Evolutionary conservation across 805 yeast species (phyloP).

Genomic region (Huiozyma naganishii): DNA sequence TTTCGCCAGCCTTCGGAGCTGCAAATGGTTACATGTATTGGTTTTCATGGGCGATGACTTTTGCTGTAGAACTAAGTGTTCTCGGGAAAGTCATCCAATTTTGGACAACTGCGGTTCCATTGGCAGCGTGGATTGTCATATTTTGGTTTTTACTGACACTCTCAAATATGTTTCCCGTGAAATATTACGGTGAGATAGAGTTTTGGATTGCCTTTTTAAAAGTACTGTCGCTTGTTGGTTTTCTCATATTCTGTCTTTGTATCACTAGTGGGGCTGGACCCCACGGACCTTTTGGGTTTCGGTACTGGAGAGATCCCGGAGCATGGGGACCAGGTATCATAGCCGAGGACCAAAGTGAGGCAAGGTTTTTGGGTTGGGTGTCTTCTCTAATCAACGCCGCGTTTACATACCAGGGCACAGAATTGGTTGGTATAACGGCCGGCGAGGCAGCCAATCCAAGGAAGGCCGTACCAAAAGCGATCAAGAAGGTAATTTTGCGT

Average conservation of each 20-base stretch:
- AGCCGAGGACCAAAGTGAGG: constrained; percentile 37
- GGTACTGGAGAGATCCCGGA: constrained; percentile 69
- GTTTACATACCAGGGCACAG: constrained; percentile 68
- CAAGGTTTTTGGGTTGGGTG: constrained; percentile 53
- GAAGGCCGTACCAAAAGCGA: constrained; percentile 55
- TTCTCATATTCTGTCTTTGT: constrained; percentile 47
- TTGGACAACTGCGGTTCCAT: constrained; percentile 60
- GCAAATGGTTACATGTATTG: constrained; percentile 60
- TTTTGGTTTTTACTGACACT: constrained; percentile 43
- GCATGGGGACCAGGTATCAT: constrained; percentile 54
- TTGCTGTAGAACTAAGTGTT: constrained; percentile 57
- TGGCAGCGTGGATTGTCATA: constrained; percentile 55
- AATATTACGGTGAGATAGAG: constrained; percentile 57
- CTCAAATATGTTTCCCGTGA: constrained; percentile 51
- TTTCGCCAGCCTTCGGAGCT: constrained; percentile 56
- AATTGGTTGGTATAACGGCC: constrained; percentile 56
- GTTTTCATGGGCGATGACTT: constrained; percentile 65
- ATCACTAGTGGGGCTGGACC: constrained; percentile 62
- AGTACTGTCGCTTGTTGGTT: constrained; percentile 53
- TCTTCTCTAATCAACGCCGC: constrained; percentile 55
- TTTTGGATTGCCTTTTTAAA: constrained; percentile 58
- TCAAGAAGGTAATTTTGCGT: constrained; percentile 52
- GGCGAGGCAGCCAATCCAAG: constrained; percentile 59
- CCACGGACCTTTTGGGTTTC: constrained; percentile 57
- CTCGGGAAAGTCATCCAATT: constrained; percentile 48